Evolutionary conservation across 2,329 filamentous ascomycete species (phyloP).

Genomic region (Aspergillus fischeri): DNA sequence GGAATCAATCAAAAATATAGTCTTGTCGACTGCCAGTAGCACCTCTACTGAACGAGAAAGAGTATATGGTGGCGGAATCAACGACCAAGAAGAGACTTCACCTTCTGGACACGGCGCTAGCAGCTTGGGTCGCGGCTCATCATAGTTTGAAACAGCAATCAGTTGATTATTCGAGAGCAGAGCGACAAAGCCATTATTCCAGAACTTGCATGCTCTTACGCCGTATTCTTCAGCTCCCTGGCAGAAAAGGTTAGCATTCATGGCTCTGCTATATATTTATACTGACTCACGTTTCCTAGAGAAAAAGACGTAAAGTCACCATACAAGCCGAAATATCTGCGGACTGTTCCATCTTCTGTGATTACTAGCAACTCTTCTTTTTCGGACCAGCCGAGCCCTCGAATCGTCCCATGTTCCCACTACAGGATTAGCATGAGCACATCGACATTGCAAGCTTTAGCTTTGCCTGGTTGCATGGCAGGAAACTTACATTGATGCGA

Average conservation of each 20-base stretch:
- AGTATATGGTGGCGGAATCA: conserved; percentile 83
- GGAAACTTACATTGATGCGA: conserved; percentile 59
- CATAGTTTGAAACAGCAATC: conserved; percentile 80
- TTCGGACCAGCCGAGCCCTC: conserved; percentile 91
- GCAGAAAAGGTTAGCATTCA: conserved; percentile 9
- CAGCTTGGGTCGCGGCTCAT: conserved; percentile 81
- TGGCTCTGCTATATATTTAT: background rate
- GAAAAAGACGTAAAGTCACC: conserved; percentile 94
- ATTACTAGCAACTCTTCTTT: conserved; percentile 89
- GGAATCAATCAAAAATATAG: conserved; percentile 81
- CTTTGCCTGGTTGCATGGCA: background rate
- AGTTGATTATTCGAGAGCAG: conserved; percentile 83
- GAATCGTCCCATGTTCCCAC: conserved; percentile 87
- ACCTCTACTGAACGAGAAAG: conserved; percentile 92
- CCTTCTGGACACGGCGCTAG: conserved; percentile 74
- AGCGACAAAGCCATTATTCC: conserved; percentile 86
- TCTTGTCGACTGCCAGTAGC: conserved; percentile 76
- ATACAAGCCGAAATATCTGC: conserved; percentile 87
- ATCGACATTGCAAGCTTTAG: background rate
- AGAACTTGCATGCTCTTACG: conserved; percentile 87
- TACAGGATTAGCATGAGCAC: conserved; percentile 25
- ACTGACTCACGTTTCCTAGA: conserved; percentile 62
- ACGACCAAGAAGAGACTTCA: conserved; percentile 78
- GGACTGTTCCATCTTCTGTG: conserved; percentile 81
- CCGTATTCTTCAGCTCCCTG: conserved; percentile 80